A percentile compares a stretch with the other conserved stretches of the same genome.
These are phyloP conservation scores for Musa troglodytarum DNA, from an alignment of 176 grass and related monocot species.

Conservation along the genomic window DNA sequence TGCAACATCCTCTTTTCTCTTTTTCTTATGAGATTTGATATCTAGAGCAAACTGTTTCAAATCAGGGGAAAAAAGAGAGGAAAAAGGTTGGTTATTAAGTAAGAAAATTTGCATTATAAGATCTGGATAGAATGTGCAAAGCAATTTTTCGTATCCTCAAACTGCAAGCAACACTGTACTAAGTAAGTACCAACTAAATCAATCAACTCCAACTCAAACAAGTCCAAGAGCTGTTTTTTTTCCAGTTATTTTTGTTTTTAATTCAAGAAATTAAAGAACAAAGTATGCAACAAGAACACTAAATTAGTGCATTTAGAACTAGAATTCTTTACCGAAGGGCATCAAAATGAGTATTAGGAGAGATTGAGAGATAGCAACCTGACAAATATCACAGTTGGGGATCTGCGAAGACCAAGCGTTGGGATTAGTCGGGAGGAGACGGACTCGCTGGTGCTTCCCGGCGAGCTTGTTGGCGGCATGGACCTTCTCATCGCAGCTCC, in stretches of 20 bases:
- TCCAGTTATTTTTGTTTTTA: not conserved
- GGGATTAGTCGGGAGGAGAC: conserved; percentile 30
- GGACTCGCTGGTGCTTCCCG: conserved; percentile 59
- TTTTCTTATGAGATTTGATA: too few relatives aligned
- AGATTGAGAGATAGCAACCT: conserved; percentile 24
- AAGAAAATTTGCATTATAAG: too few relatives aligned
- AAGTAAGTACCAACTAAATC: not conserved
- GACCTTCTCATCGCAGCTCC: conserved; percentile 55
- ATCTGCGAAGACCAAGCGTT: conserved; percentile 15
- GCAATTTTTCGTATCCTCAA: not conserved
- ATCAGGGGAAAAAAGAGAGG: too few relatives aligned
- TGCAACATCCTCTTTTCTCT: too few relatives aligned
- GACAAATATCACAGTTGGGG: conserved; percentile 67
- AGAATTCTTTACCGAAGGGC: not conserved
- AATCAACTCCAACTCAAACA: not conserved
- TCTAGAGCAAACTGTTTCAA: too few relatives aligned
- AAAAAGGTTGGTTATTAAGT: too few relatives aligned
- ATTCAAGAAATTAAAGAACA: too few relatives aligned
- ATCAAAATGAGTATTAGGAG: not conserved
- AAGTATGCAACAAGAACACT: too few relatives aligned
- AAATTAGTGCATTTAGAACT: not conserved
- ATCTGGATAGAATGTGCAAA: not conserved
- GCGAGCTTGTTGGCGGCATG: conserved; percentile 88
- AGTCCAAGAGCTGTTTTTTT: not conserved
- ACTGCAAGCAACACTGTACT: not conserved